Conservation (phyloP, 345 rosid species). For the Populus pruinosa region DNA sequence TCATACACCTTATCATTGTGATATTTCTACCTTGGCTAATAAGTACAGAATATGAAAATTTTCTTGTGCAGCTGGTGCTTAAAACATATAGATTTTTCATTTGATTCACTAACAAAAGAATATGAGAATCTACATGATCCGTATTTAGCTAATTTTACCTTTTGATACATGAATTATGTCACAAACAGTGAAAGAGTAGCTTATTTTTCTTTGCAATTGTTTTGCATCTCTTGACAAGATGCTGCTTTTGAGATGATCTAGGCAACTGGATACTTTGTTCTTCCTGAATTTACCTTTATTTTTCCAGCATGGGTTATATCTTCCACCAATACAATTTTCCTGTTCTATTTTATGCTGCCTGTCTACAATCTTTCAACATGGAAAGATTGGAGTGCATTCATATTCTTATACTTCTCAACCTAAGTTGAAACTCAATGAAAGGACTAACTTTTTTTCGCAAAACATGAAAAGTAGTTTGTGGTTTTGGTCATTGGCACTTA, state of each 20-base stretch:
- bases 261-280: background rate
- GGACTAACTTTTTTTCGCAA: background rate
- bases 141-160: background rate
- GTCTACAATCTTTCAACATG: background rate
- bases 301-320: background rate
- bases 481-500: background rate
- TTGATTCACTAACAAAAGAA: background rate
- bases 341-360: no score
- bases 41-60: background rate
- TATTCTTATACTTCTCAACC: background rate
- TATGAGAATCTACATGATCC: background rate
- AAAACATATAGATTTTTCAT: background rate
- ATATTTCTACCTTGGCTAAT: background rate
- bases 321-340: background rate
- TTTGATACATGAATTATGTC: background rate
- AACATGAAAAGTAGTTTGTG: background rate
- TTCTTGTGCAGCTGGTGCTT: background rate
- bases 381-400: background rate
- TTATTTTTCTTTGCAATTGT: background rate
- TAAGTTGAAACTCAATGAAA: background rate
- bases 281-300: background rate
- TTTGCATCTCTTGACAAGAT: background rate
- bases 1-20: background rate
- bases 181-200: background rate
- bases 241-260: background rate